Evolutionary conservation across 345 rosid species (phyloP).

Genomic region (Brassica cretica): DNA sequence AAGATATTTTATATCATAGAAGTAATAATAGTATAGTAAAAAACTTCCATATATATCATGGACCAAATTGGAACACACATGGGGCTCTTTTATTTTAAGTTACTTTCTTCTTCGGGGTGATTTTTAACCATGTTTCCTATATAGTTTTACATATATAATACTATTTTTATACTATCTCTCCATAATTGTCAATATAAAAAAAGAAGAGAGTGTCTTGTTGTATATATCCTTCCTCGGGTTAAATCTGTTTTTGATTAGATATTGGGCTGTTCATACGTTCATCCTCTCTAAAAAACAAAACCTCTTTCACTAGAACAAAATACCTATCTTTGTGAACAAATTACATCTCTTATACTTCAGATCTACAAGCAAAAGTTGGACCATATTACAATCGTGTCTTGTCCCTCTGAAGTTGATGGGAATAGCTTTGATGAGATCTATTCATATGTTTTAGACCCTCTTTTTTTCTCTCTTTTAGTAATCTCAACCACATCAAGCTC

Average conservation of each 20-base stretch:
- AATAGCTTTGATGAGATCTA: constrained; percentile 28
- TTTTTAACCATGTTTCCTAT: constrained; percentile 25
- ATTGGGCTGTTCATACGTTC: constrained; percentile 34
- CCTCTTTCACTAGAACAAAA: constrained; percentile 30
- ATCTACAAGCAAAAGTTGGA: constrained; percentile 10
- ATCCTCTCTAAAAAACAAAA: constrained; percentile 17
- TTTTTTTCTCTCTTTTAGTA: neutral
- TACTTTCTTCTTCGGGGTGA: constrained; percentile 7
- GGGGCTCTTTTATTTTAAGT: constrained; percentile 19
- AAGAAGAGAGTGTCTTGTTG: constrained; percentile 26
- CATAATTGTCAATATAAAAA: constrained; percentile 24
- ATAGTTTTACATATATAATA: neutral
- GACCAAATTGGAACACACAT: constrained; percentile 38
- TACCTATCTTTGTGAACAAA: constrained; percentile 14
- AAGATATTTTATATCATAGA: neutral
- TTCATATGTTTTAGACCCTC: constrained; percentile 20
- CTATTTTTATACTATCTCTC: constrained; percentile 17
- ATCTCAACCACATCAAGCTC: constrained; percentile 16
- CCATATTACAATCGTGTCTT: constrained; percentile 7
- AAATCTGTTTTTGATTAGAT: constrained; percentile 40
- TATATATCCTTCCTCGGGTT: constrained; percentile 33
- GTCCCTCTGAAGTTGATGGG: constrained; percentile 18
- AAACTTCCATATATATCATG: constrained; percentile 31
- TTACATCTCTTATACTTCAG: constrained; percentile 20
- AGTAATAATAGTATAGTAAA: neutral